Base-by-base conservation (phyloP, 2,329 filamentous ascomycete species). In the Fragosphaeria purpurea region DNA sequence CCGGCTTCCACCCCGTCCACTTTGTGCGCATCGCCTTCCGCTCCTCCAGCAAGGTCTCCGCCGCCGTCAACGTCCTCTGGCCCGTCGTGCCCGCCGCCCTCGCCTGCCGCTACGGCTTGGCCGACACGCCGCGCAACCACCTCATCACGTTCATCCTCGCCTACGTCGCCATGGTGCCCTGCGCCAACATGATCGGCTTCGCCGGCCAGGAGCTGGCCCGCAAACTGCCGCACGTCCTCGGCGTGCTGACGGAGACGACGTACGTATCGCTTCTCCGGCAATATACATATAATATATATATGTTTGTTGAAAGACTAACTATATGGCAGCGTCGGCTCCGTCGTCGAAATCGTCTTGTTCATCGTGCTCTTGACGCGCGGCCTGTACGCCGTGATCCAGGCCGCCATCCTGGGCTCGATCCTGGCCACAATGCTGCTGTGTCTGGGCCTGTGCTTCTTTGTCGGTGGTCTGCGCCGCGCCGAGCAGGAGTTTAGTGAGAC, bases 301-400 rank as follows among this genome's bases (percentile, higher is more conserved):
- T 22, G 22, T 22, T 22, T 22, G 22, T 22, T 22, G 22, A 22
- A 22, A 22, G 22, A 22, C 10, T 30, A 13, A 33, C n/a, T 4
- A 13, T 9, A 13, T 12, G 3, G 4, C 6, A 73, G 71, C 0
- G 63, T 89, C 47, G 86, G 85, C 3, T 86, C 85, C 1, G 68
- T 89, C 8, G 86, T 93, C 48, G 88, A 95, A 62, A 83, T 94
- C 51, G 78, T 94, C 44, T 70, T 94, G 34, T 93, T 94, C 67
- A 84, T 91, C 71, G 77, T 90, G 3, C 69, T 94, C 43, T 73
- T 93, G 5, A 64, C 63, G 1, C 44, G 50, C 9, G 65, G 70
- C 2, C 65, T 71, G 63, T 82, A 84, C 53, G 73, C 76, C n/a
- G 85, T 93, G 58, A 87, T 94, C 58, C 80, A 88, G 61, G 86